Conservation (phyloP, 768 basidiomycete genomes). For the Leccinum subgranulosum region DNA sequence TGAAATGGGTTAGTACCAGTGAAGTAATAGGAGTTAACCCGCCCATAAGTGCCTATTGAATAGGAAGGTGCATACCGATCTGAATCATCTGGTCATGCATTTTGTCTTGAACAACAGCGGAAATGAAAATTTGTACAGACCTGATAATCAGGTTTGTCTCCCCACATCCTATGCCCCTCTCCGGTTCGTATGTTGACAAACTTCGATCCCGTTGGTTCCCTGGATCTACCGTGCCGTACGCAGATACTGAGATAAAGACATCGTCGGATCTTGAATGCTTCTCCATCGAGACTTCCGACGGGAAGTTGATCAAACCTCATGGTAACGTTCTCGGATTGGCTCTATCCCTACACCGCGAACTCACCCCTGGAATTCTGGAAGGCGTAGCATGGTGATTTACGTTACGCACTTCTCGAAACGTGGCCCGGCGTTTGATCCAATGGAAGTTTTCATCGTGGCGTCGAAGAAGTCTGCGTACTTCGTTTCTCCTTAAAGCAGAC, state of each 20-base stretch:
- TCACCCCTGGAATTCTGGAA: neutral
- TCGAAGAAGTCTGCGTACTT: neutral
- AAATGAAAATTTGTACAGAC: neutral
- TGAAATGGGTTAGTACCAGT: neutral
- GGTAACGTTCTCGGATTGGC: neutral
- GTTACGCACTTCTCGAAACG: neutral
- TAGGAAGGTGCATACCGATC: neutral
- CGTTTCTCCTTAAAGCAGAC: neutral
- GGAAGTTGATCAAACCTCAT: neutral
- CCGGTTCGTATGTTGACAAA: neutral
- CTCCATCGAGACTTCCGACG: neutral
- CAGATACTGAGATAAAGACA: neutral
- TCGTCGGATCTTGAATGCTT: neutral
- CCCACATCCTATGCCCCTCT: neutral
- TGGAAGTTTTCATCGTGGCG: conserved; percentile 5
- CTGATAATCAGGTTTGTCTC: neutral
- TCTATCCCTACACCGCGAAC: neutral
- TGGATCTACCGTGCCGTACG: neutral
- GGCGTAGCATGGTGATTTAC: neutral
- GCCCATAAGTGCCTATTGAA: neutral
- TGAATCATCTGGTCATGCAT: neutral
- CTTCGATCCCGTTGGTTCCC: neutral
- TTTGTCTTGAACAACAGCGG: neutral
- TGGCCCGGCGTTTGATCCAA: conserved; percentile 9
- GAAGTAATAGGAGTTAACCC: neutral